These are phyloP conservation scores for Neurospora discreta DNA, from an alignment of 495 filamentous ascomycete species.

Conservation along the genomic window DNA sequence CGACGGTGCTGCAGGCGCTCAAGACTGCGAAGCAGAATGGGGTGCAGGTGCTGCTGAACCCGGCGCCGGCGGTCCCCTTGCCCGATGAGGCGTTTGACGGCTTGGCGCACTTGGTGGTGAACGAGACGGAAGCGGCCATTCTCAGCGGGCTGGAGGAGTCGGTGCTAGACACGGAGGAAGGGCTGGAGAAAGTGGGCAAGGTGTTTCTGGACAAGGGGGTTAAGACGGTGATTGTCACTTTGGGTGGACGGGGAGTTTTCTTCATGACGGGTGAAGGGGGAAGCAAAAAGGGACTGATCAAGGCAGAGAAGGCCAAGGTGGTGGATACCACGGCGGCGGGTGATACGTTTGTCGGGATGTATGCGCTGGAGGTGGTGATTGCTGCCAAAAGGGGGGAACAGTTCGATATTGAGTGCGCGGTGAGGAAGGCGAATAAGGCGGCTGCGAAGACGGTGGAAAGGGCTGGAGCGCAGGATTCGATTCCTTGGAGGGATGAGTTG, in stretches of 20 bases:
- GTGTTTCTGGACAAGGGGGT: slow-evolving; percentile 59
- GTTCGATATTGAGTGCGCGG: slow-evolving; percentile 46
- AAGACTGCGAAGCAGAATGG: slow-evolving; percentile 35
- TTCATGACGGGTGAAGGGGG: slow-evolving; percentile 27
- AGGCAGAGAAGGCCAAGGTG: slow-evolving; percentile 54
- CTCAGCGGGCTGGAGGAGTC: slow-evolving; percentile 44
- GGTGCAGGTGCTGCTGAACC: slow-evolving; percentile 66
- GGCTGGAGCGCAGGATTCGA: slow-evolving; percentile 72
- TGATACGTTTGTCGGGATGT: slow-evolving; percentile 86
- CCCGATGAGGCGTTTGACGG: slow-evolving; percentile 55
- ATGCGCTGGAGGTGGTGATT: slow-evolving; percentile 57
- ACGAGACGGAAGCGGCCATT: slow-evolving; percentile 80
- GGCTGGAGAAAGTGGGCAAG: slow-evolving; percentile 33
- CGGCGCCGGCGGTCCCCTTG: slow-evolving; percentile 62
- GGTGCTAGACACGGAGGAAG: slow-evolving; percentile 36
- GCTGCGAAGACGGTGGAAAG: slow-evolving; percentile 67
- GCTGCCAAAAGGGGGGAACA: slow-evolving; percentile 20
- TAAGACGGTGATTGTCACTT: slow-evolving; percentile 66
- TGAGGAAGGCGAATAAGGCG: slow-evolving; percentile 59
- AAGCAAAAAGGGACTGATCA: slow-evolving; percentile 33
- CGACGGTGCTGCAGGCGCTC: slow-evolving; percentile 59
- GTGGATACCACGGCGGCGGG: slow-evolving; percentile 92
- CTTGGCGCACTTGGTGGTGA: slow-evolving; percentile 74
- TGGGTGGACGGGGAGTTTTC: slow-evolving; percentile 68
- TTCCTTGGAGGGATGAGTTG: slow-evolving; percentile 81